Evolutionary conservation across 441 rosid species (phyloP).

Genomic region (Croton laevigatus): DNA sequence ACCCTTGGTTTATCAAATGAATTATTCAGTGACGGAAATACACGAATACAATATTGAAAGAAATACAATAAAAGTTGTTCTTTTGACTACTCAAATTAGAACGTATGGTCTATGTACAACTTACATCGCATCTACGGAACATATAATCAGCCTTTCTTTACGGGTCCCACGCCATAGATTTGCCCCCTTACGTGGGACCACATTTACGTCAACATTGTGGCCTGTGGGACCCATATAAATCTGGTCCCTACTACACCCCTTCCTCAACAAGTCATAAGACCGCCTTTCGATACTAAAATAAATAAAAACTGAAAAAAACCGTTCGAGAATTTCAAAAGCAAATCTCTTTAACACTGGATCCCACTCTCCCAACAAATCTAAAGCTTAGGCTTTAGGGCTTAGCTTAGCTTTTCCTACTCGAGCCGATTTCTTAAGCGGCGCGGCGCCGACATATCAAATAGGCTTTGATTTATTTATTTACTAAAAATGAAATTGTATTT

Average conservation of each 20-base stretch:
- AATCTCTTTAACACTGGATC: background rate
- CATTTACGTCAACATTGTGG: background rate
- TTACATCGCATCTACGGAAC: background rate
- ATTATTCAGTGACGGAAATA: too few species aligned
- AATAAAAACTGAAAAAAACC: background rate
- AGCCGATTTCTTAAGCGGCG: background rate
- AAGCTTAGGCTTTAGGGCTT: background rate
- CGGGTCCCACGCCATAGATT: background rate
- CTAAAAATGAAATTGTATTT: too few species aligned
- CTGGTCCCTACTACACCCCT: background rate
- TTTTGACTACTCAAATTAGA: background rate
- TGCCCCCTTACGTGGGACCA: background rate
- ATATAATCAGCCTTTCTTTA: background rate
- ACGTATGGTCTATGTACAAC: background rate
- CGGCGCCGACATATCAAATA: background rate
- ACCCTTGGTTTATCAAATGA: too few species aligned
- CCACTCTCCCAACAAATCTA: background rate
- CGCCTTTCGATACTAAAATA: background rate
- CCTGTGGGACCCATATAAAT: background rate
- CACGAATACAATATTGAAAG: too few species aligned
- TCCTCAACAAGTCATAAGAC: background rate
- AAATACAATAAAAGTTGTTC: too few species aligned
- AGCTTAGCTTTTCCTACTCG: background rate
- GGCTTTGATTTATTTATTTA: background rate
- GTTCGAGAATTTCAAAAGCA: background rate